These are phyloP conservation scores for Rhizophagus sp. DNA, from an alignment of 192 early-diverging fungal genomes.

Conservation along the genomic window DNA sequence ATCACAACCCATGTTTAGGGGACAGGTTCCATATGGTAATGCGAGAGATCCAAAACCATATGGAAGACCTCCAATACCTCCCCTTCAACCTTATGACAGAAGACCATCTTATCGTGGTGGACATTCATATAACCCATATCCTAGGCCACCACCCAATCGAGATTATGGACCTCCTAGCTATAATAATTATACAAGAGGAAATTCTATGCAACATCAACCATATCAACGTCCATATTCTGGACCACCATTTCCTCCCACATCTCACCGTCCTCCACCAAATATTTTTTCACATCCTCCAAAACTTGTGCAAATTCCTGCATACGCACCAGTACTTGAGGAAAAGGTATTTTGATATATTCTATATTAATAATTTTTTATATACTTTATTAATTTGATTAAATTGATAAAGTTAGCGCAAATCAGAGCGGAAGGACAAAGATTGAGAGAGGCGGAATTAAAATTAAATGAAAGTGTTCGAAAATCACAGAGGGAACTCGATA, in stretches of 20 bases:
- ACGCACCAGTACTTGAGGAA: slow-evolving; percentile 4
- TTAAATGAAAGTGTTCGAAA: slow-evolving; percentile 9
- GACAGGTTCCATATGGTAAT: slow-evolving; percentile 20
- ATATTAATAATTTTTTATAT: neutral
- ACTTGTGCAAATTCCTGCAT: slow-evolving; percentile 1
- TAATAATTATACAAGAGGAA: slow-evolving; percentile 10
- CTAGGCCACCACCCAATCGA: slow-evolving; percentile 5
- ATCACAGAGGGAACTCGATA: slow-evolving; percentile 1
- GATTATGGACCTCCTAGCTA: slow-evolving; percentile 2
- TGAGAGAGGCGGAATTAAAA: slow-evolving; percentile 7
- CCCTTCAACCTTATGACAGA: slow-evolving; percentile 8
- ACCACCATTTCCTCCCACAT: slow-evolving; percentile 7
- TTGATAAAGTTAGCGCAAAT: neutral
- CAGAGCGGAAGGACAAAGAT: neutral
- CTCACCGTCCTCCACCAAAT: neutral
- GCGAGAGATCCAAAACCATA: slow-evolving; percentile 14
- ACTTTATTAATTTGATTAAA: neutral
- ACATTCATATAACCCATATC: neutral
- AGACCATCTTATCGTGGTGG: slow-evolving; percentile 20
- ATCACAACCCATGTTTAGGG: slow-evolving; percentile 8
- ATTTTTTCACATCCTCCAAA: neutral
- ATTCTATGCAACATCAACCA: neutral
- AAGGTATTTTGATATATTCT: slow-evolving; percentile 2
- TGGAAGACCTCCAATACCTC: neutral
- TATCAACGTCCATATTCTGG: slow-evolving; percentile 13